Conservation (phyloP, 192 early-diverging fungal species). For the Ramicandelaber brevisporus region DNA sequence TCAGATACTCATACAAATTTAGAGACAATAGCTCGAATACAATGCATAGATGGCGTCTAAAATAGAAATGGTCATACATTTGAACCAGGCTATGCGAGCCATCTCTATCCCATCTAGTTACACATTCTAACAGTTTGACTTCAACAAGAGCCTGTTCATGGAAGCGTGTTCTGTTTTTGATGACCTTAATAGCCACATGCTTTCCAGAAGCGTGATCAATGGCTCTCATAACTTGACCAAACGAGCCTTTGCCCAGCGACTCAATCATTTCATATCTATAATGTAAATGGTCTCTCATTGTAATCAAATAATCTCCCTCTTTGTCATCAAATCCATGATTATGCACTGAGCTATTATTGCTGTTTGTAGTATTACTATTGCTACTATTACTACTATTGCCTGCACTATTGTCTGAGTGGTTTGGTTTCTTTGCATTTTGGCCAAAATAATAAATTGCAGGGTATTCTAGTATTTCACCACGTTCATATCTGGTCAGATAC, state of each 20-base stretch:
- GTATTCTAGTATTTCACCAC: slow-evolving; percentile 58
- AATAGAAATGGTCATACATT: slow-evolving; percentile 78
- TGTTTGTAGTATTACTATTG: too few relatives aligned
- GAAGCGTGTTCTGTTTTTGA: slow-evolving; percentile 89
- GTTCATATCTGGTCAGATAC: slow-evolving; percentile 63
- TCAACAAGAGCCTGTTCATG: slow-evolving; percentile 86
- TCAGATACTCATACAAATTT: slow-evolving; percentile 94
- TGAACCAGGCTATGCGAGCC: slow-evolving; percentile 57
- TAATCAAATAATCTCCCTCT: slow-evolving; percentile 75
- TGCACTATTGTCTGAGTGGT: too few relatives aligned
- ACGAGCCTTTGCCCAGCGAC: slow-evolving; percentile 78
- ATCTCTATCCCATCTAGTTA: slow-evolving; percentile 64
- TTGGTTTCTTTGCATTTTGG: slow-evolving; percentile 30
- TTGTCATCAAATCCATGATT: slow-evolving; percentile 60
- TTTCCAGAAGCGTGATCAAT: slow-evolving; percentile 77
- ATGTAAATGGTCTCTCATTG: slow-evolving; percentile 65
- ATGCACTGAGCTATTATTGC: slow-evolving; percentile 6
- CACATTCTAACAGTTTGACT: slow-evolving; percentile 70
- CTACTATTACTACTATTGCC: too few relatives aligned
- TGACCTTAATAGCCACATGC: slow-evolving; percentile 79
- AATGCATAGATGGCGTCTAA: slow-evolving; percentile 89
- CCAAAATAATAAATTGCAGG: slow-evolving; percentile 78
- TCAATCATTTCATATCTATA: slow-evolving; percentile 88
- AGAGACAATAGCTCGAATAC: slow-evolving; percentile 79
- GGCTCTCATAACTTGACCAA: slow-evolving; percentile 86